These are phyloP conservation scores for Collybia sordida DNA, from an alignment of 768 basidiomycete genomes.

Conservation along the genomic window DNA sequence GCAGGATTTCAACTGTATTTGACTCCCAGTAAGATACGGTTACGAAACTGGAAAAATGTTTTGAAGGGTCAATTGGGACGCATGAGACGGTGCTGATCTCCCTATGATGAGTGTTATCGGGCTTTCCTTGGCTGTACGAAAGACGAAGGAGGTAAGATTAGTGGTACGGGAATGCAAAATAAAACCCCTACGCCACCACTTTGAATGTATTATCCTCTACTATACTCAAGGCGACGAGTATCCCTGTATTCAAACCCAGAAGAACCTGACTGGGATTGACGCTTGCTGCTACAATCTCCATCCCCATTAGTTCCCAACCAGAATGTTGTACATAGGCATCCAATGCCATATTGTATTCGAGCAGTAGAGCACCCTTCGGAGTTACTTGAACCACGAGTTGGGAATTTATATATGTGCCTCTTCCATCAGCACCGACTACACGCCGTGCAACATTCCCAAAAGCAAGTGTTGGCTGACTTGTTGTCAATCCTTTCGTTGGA, in stretches of 20 bases:
- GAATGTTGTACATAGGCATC: slow-evolving; percentile 40
- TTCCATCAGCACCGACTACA: slow-evolving; percentile 24
- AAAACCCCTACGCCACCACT: slow-evolving; percentile 26
- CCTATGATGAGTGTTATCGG: slow-evolving; percentile 2
- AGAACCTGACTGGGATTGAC: slow-evolving; percentile 69
- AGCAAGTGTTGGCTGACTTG: slow-evolving; percentile 57
- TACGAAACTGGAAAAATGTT: slow-evolving; percentile 45
- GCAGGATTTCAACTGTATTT: slow-evolving; percentile 59
- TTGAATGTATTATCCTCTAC: slow-evolving; percentile 35
- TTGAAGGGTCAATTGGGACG: slow-evolving; percentile 47
- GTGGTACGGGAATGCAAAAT: neutral
- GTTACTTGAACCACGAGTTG: slow-evolving; percentile 76
- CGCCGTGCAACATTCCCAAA: slow-evolving; percentile 54
- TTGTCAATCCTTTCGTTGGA: slow-evolving; percentile 41
- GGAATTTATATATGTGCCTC: slow-evolving; percentile 40
- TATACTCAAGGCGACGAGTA: slow-evolving; percentile 50
- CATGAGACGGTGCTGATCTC: slow-evolving; percentile 78
- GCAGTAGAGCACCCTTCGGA: slow-evolving; percentile 47
- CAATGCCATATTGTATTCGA: slow-evolving; percentile 52
- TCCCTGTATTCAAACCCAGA: slow-evolving; percentile 56
- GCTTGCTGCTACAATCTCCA: slow-evolving; percentile 66
- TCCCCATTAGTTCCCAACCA: slow-evolving; percentile 31
- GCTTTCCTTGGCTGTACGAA: slow-evolving; percentile 13
- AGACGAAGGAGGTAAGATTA: neutral
- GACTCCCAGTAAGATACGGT: slow-evolving; percentile 79